Percentiles rank a stretch among this genome's conserved stretches.
These are phyloP conservation scores for Alternaria infectoria DNA, from an alignment of 2,329 filamentous ascomycete species.

Conservation along the genomic window DNA sequence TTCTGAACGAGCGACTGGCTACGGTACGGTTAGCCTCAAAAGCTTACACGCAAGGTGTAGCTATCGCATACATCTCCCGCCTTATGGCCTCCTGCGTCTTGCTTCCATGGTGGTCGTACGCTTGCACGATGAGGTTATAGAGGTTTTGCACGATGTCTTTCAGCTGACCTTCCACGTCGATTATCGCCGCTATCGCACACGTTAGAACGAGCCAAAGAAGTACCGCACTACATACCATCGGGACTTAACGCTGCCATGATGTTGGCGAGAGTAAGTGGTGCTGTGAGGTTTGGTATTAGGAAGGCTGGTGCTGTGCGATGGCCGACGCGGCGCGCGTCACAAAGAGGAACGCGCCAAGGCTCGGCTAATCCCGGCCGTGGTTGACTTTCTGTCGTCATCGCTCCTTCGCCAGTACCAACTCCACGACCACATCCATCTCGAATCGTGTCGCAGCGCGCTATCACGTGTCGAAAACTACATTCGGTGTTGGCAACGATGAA, in stretches of 20 bases:
- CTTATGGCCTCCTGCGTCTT: constrained; percentile 64
- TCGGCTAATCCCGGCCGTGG: constrained; percentile 21
- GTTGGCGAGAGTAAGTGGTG: neutral
- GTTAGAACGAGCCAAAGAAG: neutral
- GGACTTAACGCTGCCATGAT: constrained; percentile 15
- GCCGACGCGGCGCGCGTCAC: neutral
- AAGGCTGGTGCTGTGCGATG: neutral
- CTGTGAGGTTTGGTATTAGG: neutral
- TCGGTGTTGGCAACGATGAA: constrained; percentile 21
- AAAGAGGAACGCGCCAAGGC: constrained; percentile 18
- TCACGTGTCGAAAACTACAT: constrained; percentile 12
- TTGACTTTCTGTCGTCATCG: constrained; percentile 24
- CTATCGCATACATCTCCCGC: constrained; percentile 59
- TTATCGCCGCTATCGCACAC: constrained; percentile 16
- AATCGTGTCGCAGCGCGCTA: constrained; percentile 14
- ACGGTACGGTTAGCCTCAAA: neutral
- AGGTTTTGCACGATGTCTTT: constrained; percentile 68
- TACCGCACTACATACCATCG: constrained; percentile 3
- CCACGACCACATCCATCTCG: constrained; percentile 12
- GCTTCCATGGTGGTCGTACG: constrained; percentile 64
- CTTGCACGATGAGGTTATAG: constrained; percentile 65
- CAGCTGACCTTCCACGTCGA: constrained; percentile 56
- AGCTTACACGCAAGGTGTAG: too few species aligned
- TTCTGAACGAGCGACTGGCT: constrained; percentile 61
- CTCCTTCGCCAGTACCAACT: constrained; percentile 8